Conservation (phyloP, 345 rosid genomes). For the Eucalyptus pauciflora region DNA sequence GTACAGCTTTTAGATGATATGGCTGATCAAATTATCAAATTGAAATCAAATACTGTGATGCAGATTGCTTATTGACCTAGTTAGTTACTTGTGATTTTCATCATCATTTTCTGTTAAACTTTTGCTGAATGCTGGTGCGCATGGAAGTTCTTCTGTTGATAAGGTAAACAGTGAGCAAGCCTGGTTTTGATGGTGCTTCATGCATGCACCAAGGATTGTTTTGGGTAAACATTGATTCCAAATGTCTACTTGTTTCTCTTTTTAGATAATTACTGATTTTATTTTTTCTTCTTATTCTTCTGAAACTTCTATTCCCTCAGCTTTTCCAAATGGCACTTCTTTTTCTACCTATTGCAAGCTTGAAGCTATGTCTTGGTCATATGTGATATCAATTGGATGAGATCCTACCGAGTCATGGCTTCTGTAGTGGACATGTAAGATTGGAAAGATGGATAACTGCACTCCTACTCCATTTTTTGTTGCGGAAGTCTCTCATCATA, state of each 20-base stretch:
- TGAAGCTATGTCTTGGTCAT: neutral
- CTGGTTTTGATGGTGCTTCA: neutral
- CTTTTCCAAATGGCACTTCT: neutral
- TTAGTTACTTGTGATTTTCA: neutral
- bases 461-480: neutral
- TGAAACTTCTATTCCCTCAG: neutral
- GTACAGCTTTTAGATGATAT: neutral
- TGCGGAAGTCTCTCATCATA: neutral
- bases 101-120: neutral
- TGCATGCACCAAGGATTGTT: neutral
- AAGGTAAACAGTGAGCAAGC: neutral
- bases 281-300: neutral
- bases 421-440: neutral
- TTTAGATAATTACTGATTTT: neutral
- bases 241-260: neutral
- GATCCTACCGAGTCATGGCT: neutral
- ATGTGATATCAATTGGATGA: neutral
- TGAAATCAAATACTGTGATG: neutral
- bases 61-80: neutral
- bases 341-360: neutral
- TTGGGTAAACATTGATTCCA: neutral
- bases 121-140: neutral
- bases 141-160: neutral
- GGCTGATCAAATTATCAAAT: neutral
- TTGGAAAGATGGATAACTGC: neutral